Evolutionary conservation across 768 basidiomycete genomes (phyloP).

Genomic region (Clitopilus hobsonii): DNA sequence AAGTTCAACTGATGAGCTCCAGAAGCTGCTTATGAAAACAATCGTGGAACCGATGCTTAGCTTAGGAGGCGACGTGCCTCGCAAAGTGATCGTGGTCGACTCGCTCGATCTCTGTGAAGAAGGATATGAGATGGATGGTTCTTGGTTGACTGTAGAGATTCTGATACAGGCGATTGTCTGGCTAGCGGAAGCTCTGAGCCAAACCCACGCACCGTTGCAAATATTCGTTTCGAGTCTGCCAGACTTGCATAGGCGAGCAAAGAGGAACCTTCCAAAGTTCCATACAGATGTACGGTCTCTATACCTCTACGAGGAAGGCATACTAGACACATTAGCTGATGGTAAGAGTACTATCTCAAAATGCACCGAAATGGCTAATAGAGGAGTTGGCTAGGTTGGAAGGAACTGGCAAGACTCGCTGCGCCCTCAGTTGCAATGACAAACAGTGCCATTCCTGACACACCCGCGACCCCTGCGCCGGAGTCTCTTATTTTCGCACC

Average conservation of each 20-base stretch:
- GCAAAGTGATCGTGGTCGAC: constrained; percentile 12
- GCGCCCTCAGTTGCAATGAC: not conserved
- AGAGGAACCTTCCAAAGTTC: constrained; percentile 9
- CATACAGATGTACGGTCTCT: constrained; percentile 7
- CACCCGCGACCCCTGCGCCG: not conserved
- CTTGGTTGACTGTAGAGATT: constrained; percentile 11
- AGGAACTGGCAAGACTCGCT: constrained; percentile 6
- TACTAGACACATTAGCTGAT: constrained; percentile 11
- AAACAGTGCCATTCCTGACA: not conserved
- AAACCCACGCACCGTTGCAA: constrained; percentile 9
- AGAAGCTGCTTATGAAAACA: constrained; percentile 8
- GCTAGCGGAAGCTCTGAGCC: constrained; percentile 12
- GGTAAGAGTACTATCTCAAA: too few relatives aligned
- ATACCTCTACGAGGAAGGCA: constrained; percentile 8
- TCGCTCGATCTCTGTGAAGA: constrained; percentile 8
- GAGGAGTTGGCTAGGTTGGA: constrained; percentile 12
- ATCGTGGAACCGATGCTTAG: constrained; percentile 12
- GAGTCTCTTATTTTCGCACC: constrained; percentile 5
- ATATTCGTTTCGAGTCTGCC: constrained; percentile 11
- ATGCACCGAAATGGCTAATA: too few relatives aligned
- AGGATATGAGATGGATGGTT: not conserved
- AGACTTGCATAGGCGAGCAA: constrained; percentile 10
- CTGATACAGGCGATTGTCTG: constrained; percentile 12
- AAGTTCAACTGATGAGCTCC: constrained; percentile 11
- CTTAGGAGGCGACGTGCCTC: constrained; percentile 5